Conservation (phyloP, 495 filamentous ascomycete species). For the Staphylotrichum longicolle region DNA sequence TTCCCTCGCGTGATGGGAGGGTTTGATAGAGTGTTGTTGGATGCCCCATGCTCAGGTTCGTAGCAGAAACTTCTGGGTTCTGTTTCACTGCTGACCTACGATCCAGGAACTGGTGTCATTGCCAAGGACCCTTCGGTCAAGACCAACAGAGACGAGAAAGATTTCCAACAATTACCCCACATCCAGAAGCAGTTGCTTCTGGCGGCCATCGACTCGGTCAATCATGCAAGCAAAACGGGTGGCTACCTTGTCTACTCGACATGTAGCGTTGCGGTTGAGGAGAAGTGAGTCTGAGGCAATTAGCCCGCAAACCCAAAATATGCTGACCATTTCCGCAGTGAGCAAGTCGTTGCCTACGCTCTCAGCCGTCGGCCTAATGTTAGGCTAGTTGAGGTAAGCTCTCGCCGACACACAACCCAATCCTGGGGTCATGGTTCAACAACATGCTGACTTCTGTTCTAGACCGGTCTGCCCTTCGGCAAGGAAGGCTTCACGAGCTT, state of each 20-base stretch:
- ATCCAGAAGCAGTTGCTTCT: slow-evolving; percentile 91
- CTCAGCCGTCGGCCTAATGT: slow-evolving; percentile 89
- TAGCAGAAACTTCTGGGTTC: no score
- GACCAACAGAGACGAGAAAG: slow-evolving; percentile 92
- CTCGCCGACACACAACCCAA: neutral
- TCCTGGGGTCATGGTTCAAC: neutral
- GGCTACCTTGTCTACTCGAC: slow-evolving; percentile 95
- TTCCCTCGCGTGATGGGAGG: slow-evolving; percentile 94
- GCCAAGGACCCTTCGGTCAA: slow-evolving; percentile 93
- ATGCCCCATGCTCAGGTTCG: slow-evolving; percentile 46
- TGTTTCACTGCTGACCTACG: neutral
- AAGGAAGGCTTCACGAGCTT: slow-evolving; percentile 84
- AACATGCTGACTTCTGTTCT: slow-evolving; percentile 14
- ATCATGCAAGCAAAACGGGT: slow-evolving; percentile 64
- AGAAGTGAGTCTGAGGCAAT: slow-evolving; percentile 30
- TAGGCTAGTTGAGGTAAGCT: slow-evolving; percentile 67
- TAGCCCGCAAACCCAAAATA: slow-evolving; percentile 39
- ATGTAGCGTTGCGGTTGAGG: slow-evolving; percentile 49
- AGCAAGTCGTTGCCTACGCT: slow-evolving; percentile 89
- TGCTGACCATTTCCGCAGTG: slow-evolving; percentile 74
- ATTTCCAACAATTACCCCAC: slow-evolving; percentile 89
- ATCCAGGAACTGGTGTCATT: slow-evolving; percentile 64
- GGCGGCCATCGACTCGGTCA: slow-evolving; percentile 89
- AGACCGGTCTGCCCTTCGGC: slow-evolving; percentile 86
- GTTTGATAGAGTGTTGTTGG: slow-evolving; percentile 63